Conservation (phyloP, 2,329 filamentous ascomycete species). For the Aspergillus sp. region DNA sequence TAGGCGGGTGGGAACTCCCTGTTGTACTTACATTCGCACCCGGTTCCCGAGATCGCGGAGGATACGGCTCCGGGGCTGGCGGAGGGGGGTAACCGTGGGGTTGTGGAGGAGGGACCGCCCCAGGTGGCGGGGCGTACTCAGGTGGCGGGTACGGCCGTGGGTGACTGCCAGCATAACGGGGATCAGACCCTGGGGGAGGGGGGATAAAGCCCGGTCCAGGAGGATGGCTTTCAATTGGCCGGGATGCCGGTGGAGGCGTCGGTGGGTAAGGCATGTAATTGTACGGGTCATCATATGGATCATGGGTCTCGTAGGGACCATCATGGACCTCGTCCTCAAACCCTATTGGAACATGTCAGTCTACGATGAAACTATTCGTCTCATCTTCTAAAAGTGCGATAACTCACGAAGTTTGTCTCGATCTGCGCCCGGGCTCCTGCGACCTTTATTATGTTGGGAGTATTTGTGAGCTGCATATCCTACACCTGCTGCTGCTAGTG, state of each 20-base stretch:
- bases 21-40: conserved; percentile 47
- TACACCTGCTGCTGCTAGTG: conserved; percentile 38
- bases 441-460: conserved; percentile 45
- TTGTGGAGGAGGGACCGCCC: conserved; percentile 29
- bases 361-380: conserved; percentile 4
- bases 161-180: conserved; percentile 15
- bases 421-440: conserved; percentile 47
- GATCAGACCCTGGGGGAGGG: conserved; percentile 27
- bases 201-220: no score
- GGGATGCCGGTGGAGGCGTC: conserved; percentile 26
- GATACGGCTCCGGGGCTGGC: conserved; percentile 31
- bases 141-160: conserved; percentile 28
- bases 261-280: conserved; percentile 31
- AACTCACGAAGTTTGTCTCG: conserved; percentile 40
- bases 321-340: conserved; percentile 14
- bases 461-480: conserved; percentile 50
- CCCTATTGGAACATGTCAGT: conserved; percentile 4
- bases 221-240: conserved; percentile 26
- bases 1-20: conserved; percentile 25
- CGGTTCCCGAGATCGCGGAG: conserved; percentile 29
- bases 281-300: conserved; percentile 36
- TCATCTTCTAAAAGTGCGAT: neutral
- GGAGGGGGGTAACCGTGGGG: conserved; percentile 32
- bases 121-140: conserved; percentile 37
- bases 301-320: conserved; percentile 24